Conservation (phyloP, 495 filamentous ascomycete genomes). For the Neurospora sp. region DNA sequence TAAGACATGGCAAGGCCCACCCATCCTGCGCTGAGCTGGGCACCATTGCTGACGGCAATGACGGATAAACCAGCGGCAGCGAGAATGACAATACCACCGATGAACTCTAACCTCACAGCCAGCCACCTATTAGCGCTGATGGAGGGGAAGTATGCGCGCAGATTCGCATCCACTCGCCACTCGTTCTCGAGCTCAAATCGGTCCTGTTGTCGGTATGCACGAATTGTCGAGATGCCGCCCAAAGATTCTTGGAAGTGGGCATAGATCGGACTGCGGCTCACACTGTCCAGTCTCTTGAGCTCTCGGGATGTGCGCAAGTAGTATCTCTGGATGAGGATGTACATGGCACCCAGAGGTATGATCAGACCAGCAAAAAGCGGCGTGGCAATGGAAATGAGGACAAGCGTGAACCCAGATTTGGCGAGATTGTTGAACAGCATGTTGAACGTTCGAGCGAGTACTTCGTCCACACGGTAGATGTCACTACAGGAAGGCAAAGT, state of each 20-base stretch:
- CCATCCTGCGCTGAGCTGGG: slow-evolving; percentile 57
- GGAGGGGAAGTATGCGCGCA: slow-evolving; percentile 92
- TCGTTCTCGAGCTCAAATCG: slow-evolving; percentile 91
- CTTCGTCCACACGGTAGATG: slow-evolving; percentile 92
- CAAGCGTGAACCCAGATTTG: slow-evolving; percentile 73
- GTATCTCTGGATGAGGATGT: slow-evolving; percentile 92
- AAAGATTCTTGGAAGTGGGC: slow-evolving; percentile 98
- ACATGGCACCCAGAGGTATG: slow-evolving; percentile 69
- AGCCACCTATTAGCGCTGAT: slow-evolving; percentile 96
- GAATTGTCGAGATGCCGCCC: slow-evolving; percentile 91
- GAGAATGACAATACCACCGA: slow-evolving; percentile 90
- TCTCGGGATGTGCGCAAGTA: slow-evolving; percentile 94
- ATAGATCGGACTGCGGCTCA: slow-evolving; percentile 90
- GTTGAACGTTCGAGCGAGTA: slow-evolving; percentile 84
- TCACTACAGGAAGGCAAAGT: slow-evolving; percentile 47
- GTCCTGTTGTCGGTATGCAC: slow-evolving; percentile 81
- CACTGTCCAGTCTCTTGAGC: slow-evolving; percentile 90
- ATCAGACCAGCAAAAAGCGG: slow-evolving; percentile 74
- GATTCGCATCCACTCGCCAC: slow-evolving; percentile 93
- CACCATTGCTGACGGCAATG: slow-evolving; percentile 65
- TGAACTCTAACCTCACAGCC: slow-evolving; percentile 89
- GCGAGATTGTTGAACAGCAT: slow-evolving; percentile 90
- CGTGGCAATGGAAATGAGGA: slow-evolving; percentile 71
- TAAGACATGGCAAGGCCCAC: slow-evolving; percentile 97
- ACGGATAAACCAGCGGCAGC: slow-evolving; percentile 75